phyloP scores from a whole-genome alignment of 208 protist genomes.

The Trichomonas gallinae region DNA sequence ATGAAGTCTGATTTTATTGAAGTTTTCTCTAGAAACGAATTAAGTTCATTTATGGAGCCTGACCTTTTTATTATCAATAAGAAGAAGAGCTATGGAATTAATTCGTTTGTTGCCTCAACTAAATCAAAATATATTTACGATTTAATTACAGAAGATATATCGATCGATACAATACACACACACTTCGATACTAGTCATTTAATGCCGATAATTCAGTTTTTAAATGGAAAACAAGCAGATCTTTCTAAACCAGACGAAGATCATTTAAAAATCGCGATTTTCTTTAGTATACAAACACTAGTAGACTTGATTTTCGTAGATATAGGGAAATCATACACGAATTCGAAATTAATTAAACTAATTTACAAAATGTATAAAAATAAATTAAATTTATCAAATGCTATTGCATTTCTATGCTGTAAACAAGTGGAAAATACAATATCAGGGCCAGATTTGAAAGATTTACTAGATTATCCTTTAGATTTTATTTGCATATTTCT shows the following conservation, averaged over 20 bases:
- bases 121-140: neutral
- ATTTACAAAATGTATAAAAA: neutral
- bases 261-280: neutral
- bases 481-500: neutral
- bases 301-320: neutral
- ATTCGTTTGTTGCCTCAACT: neutral
- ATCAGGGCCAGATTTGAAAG: neutral
- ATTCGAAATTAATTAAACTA: neutral
- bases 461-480: neutral
- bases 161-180: neutral
- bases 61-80: neutral
- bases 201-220: neutral
- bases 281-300: neutral
- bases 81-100: neutral
- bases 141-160: neutral
- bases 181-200: neutral
- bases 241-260: neutral
- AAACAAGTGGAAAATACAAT: neutral
- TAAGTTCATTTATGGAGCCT: too few relatives aligned
- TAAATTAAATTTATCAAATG: neutral
- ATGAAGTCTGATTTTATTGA: too few relatives aligned
- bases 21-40: too few relatives aligned
- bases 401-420: neutral
- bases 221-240: neutral
- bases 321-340: too few relatives aligned